Base-by-base conservation (phyloP, 176 grass and related monocot genomes). In the barley (Hordeum vulgare) region DNA sequence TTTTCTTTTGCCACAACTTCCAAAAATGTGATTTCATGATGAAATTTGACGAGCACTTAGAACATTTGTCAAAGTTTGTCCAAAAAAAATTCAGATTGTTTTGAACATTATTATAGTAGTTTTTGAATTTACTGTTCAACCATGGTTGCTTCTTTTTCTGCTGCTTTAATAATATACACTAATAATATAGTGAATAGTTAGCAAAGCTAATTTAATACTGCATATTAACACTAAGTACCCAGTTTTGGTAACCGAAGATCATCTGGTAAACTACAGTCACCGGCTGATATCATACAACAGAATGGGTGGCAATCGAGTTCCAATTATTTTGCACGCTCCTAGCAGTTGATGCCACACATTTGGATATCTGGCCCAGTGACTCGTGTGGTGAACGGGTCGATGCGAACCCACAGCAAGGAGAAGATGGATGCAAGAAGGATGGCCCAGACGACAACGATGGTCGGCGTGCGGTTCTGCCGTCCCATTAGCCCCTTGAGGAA, bases 401-500 rank as follows among this genome's bases (percentile, higher is more conserved):
- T 88, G 59, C 93, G 93, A 85, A 94, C 93, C 93, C 93, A 94
- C 29, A 94, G 44, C 44, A 94, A 81, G 7, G 93, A 94, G 81
- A 94, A 94, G 27, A 94, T 92, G 10, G 93, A 94, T 35, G 93
- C 93, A 1, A 94, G 87, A 78, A 94, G 93, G 62, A 90, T 91
- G 40, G 90, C 86, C 93, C 93, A 94, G 21, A 94, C 93, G 18
- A 94, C 68, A 73, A 94, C 93, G 7, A 94, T 94, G 45, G 90
- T 94, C 3, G 90, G 93, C 0, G 85, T 92, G 63, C 90, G 90
- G 75, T 92, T 94, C 79, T 94, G 93, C 75, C 64, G 85, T 9
- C 87, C 93, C 93, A 94, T 92, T 25, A 94, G 84, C 85, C 93
- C 93, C 77, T 94, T 94, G 23, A 94, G 93, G 85, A 94, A 94